These are phyloP conservation scores for Diaporthe eres DNA, from an alignment of 2,329 filamentous ascomycete genomes.

Conservation along the genomic window DNA sequence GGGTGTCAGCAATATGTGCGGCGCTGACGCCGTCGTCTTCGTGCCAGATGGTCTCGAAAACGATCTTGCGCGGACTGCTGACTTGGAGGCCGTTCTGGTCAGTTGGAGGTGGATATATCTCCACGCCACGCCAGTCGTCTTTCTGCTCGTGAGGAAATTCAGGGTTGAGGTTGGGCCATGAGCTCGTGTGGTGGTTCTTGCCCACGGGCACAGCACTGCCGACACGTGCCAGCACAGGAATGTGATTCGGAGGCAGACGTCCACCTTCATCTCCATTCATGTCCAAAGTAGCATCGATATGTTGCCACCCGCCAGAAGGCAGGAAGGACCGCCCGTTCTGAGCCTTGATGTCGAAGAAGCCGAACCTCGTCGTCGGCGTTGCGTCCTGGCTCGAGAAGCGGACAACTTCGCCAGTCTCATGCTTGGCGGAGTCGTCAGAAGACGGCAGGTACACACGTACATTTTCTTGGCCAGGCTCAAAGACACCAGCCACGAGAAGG, in stretches of 20 bases:
- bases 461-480: constrained; percentile 67
- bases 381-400: constrained; percentile 3
- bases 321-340: neutral
- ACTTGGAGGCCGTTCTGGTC: constrained; percentile 29
- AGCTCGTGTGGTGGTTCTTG: constrained; percentile 20
- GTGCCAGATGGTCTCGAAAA: constrained; percentile 48
- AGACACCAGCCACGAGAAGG: constrained; percentile 77
- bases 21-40: constrained; percentile 52
- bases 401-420: neutral
- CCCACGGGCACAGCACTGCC: constrained; percentile 10
- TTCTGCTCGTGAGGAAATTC: constrained; percentile 50
- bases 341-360: constrained; percentile 12
- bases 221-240: neutral
- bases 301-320: neutral
- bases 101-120: constrained; percentile 51
- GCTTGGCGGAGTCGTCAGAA: neutral
- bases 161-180: constrained; percentile 43
- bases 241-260: neutral
- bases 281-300: neutral
- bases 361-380: neutral
- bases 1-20: constrained; percentile 42
- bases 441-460: constrained; percentile 72
- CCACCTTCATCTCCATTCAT: neutral
- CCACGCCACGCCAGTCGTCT: constrained; percentile 53
- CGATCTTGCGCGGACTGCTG: constrained; percentile 25